phyloP scores from a whole-genome alignment of 345 rosid genomes.

The Barbarea vulgaris region DNA sequence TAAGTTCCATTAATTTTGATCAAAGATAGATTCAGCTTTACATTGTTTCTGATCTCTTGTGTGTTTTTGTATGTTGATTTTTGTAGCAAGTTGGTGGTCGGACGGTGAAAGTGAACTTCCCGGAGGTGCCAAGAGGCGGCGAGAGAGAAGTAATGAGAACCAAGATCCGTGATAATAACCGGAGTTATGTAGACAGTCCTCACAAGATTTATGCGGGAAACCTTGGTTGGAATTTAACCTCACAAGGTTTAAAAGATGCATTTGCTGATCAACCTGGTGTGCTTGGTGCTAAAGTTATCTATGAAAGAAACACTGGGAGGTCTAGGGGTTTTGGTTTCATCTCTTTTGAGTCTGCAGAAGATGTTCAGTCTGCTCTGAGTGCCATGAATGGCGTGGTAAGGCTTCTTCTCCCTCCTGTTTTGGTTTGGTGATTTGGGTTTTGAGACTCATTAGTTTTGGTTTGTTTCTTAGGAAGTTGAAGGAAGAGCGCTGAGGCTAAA shows the following conservation, averaged over 20 bases:
- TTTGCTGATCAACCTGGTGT: slow-evolving; percentile 73
- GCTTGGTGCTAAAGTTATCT: slow-evolving; percentile 79
- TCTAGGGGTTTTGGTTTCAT: slow-evolving; percentile 89
- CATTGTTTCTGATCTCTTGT: slow-evolving; percentile 1
- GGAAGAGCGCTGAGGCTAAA: slow-evolving; percentile 83
- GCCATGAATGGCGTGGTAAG: slow-evolving; percentile 85
- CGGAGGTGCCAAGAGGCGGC: slow-evolving; percentile 94
- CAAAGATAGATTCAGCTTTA: slow-evolving; percentile 7
- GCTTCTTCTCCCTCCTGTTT: background rate
- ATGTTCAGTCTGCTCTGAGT: slow-evolving; percentile 58
- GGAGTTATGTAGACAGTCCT: slow-evolving; percentile 68
- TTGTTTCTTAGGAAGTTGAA: slow-evolving; percentile 70
- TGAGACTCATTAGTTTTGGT: background rate
- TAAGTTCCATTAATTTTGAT: slow-evolving; percentile 45
- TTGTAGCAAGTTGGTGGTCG: slow-evolving; percentile 88
- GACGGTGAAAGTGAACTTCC: slow-evolving; percentile 84
- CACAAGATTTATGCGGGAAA: slow-evolving; percentile 93
- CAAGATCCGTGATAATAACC: slow-evolving; percentile 54
- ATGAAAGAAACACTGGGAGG: slow-evolving; percentile 71
- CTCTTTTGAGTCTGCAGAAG: slow-evolving; percentile 70
- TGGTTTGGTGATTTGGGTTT: slow-evolving; percentile 3
- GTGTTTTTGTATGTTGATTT: background rate
- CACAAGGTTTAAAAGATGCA: slow-evolving; percentile 70
- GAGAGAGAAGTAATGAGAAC: slow-evolving; percentile 78
- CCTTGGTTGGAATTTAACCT: slow-evolving; percentile 81